phyloP scores from a whole-genome alignment of 2,329 filamentous ascomycete species.

The Fusarium sp. region DNA sequence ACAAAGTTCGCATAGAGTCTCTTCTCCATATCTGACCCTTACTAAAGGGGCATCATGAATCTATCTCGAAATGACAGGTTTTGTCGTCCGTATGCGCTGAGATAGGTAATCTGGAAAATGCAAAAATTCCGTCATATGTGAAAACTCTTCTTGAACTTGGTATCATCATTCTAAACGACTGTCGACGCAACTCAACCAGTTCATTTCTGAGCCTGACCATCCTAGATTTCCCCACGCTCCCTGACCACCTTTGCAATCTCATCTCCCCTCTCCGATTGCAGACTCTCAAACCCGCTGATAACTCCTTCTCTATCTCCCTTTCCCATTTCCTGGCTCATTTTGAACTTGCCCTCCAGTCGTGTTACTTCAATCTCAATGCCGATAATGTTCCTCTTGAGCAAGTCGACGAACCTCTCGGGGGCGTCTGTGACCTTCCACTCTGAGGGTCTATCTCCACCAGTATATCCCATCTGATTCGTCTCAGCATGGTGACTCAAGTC shows the following conservation, averaged over 20 bases:
- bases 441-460: constrained; percentile 46
- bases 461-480: constrained; percentile 66
- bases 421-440: constrained; percentile 69
- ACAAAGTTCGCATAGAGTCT: too few species aligned
- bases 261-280: constrained; percentile 45
- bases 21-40: too few species aligned
- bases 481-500: constrained; percentile 66
- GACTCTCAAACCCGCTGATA: constrained; percentile 62
- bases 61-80: too few species aligned
- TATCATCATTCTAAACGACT: neutral
- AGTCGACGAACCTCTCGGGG: constrained; percentile 64
- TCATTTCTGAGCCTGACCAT: neutral
- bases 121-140: neutral
- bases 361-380: constrained; percentile 70
- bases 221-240: constrained; percentile 35
- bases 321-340: constrained; percentile 72
- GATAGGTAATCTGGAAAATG: neutral
- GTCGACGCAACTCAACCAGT: neutral
- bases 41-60: too few species aligned
- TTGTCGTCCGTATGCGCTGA: too few species aligned
- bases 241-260: constrained; percentile 46
- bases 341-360: constrained; percentile 69
- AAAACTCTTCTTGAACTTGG: neutral
- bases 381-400: constrained; percentile 69
- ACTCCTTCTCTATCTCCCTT: constrained; percentile 67